Percentiles rank a stretch among this genome's conserved stretches.
Evolutionary conservation across 140 eudicot genomes (phyloP).

Genomic region (Erigeron philadelphicus): DNA sequence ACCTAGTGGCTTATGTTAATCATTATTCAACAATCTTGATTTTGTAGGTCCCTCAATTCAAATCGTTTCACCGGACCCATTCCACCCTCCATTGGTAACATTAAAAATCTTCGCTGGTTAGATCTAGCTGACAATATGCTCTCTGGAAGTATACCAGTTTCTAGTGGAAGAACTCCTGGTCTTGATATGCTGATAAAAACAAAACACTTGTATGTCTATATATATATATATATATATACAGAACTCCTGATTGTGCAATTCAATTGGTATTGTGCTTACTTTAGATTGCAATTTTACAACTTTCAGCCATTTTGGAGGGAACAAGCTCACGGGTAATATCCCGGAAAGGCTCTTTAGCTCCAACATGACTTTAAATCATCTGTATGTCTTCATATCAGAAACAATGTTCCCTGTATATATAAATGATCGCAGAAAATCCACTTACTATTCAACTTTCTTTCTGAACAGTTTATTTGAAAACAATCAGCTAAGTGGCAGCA

Average conservation of each 20-base stretch:
- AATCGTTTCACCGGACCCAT: constrained; percentile 63
- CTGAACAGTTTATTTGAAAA: constrained; percentile 66
- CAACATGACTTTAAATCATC: constrained; percentile 51
- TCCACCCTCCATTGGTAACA: constrained; percentile 68
- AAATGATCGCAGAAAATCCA: constrained; percentile 4
- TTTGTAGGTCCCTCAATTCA: constrained; percentile 66
- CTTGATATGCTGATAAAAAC: constrained; percentile 71
- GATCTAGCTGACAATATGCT: constrained; percentile 73
- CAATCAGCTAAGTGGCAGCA: constrained; percentile 60
- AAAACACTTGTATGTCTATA: constrained; percentile 61
- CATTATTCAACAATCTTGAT: neutral
- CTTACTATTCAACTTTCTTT: neutral
- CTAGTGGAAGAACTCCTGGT: constrained; percentile 57
- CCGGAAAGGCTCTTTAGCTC: constrained; percentile 56
- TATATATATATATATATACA: too few relatives aligned
- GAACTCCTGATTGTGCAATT: too few relatives aligned
- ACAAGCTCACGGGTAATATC: constrained; percentile 57
- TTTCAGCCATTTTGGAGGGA: constrained; percentile 75
- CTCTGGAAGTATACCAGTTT: constrained; percentile 64
- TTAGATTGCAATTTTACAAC: neutral
- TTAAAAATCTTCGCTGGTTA: constrained; percentile 61
- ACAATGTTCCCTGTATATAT: neutral
- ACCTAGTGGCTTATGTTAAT: neutral
- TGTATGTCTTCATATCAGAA: constrained; percentile 43
- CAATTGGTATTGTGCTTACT: neutral